These are phyloP conservation scores for Sporothrix euskadiensis DNA, from an alignment of 2,329 filamentous ascomycete genomes.

Conservation along the genomic window DNA sequence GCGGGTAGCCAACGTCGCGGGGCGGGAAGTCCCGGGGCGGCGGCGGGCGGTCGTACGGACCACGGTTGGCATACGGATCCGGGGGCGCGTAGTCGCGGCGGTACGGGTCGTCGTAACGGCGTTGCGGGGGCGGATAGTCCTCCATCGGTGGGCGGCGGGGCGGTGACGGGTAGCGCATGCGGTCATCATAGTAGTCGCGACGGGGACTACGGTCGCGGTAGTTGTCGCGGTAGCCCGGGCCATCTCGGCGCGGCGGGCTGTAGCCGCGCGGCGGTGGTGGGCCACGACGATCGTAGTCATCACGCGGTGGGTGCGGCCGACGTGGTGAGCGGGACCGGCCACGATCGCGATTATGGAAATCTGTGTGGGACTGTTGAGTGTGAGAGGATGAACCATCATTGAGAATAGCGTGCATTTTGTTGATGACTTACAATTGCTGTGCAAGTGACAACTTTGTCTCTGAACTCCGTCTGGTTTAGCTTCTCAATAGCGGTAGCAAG, in stretches of 20 bases:
- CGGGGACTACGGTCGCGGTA: conserved; percentile 88
- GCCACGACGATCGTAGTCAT: conserved; percentile 82
- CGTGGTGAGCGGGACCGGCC: conserved; percentile 80
- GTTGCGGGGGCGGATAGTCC: conserved; percentile 69
- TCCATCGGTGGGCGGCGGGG: conserved; percentile 72
- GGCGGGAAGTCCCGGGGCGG: conserved; percentile 41
- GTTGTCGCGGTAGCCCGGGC: conserved; percentile 58
- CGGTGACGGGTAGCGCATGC: conserved; percentile 77
- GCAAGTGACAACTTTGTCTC: conserved; percentile 83
- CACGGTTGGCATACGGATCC: conserved; percentile 60
- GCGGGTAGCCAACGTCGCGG: conserved; percentile 53
- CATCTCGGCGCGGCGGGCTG: conserved; percentile 73
- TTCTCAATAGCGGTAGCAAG: conserved; percentile 91
- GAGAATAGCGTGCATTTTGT: conserved; percentile 26
- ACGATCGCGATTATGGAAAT: conserved; percentile 68
- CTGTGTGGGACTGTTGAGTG: conserved; percentile 69
- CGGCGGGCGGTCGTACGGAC: conserved; percentile 57
- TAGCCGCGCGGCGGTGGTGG: conserved; percentile 64
- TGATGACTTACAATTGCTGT: conserved; percentile 72
- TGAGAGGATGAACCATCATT: conserved; percentile 28
- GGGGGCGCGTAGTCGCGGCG: conserved; percentile 67
- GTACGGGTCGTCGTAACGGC: conserved; percentile 77
- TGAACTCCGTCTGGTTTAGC: conserved; percentile 90
- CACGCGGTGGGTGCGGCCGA: conserved; percentile 67
- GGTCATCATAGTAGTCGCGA: conserved; percentile 85